Conservation (phyloP, 2,329 filamentous ascomycete species). For the Neurospora crassa region DNA sequence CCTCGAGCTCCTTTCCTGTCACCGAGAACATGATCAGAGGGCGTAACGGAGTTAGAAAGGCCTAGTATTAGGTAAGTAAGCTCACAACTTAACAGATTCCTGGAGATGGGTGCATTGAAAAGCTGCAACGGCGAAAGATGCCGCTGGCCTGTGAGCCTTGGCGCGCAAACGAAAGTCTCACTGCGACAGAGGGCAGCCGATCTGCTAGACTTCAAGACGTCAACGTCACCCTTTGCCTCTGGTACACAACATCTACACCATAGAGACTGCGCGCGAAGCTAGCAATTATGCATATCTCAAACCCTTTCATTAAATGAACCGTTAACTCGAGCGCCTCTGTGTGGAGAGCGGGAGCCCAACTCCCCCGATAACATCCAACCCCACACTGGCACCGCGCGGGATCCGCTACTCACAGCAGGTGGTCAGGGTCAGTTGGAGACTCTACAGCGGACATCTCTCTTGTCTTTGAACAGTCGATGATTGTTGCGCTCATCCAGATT, state of each 20-base stretch:
- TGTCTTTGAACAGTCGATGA: not conserved
- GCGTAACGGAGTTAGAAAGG: not conserved
- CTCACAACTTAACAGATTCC: not conserved
- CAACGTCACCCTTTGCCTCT: constrained; percentile 23
- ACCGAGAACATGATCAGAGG: not conserved
- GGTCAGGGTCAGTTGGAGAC: not conserved
- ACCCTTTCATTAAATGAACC: constrained; percentile 20
- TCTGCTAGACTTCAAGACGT: constrained; percentile 29
- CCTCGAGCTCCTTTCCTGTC: not conserved
- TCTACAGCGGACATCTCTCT: not conserved
- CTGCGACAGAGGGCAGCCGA: constrained; percentile 33
- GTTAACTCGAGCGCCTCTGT: constrained; percentile 18
- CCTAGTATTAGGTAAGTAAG: not conserved
- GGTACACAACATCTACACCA: constrained; percentile 29
- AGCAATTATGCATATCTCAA: constrained; percentile 26
- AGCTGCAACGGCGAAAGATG: constrained; percentile 18
- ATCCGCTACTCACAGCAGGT: not conserved
- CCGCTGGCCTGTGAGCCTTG: constrained; percentile 32
- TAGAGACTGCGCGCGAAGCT: constrained; percentile 26
- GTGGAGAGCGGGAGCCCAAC: constrained; percentile 8
- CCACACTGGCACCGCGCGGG: not conserved
- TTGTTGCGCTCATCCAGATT: not conserved
- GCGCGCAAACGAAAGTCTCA: constrained; percentile 30
- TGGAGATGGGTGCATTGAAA: not conserved
- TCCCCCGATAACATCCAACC: constrained; percentile 3